Conservation (phyloP, 768 basidiomycete species). For the Cystofilobasidium macerans region DNA sequence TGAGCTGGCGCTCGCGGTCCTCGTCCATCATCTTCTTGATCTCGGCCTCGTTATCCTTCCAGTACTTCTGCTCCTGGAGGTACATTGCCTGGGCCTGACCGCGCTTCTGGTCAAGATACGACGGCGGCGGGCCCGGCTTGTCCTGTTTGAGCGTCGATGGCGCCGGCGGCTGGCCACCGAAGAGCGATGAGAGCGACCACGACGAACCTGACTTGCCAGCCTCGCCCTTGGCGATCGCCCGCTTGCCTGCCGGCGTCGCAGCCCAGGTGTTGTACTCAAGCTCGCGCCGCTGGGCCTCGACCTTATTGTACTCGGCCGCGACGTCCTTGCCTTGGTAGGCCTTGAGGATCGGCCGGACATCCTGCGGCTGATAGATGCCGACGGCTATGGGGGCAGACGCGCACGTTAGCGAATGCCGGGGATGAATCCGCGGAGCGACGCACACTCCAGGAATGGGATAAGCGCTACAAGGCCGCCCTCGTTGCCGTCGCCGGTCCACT, state of each 20-base stretch:
- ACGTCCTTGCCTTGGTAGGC: slow-evolving; percentile 82
- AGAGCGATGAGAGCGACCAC: slow-evolving; percentile 10
- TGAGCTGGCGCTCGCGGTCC: slow-evolving; percentile 45
- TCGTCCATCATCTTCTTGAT: slow-evolving; percentile 49
- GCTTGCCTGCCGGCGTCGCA: slow-evolving; percentile 13
- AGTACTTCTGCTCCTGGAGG: slow-evolving; percentile 48
- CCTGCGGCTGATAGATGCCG: slow-evolving; percentile 74
- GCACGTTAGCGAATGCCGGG: not conserved
- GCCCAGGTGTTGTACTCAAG: slow-evolving; percentile 24
- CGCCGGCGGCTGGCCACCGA: slow-evolving; percentile 8
- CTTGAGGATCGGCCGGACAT: slow-evolving; percentile 76
- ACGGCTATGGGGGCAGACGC: slow-evolving; percentile 51
- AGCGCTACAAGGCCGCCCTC: slow-evolving; percentile 70
- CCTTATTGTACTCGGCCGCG: slow-evolving; percentile 73
- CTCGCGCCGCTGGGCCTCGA: slow-evolving; percentile 50
- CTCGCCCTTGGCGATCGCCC: slow-evolving; percentile 21
- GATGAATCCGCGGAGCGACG: slow-evolving; percentile 31
- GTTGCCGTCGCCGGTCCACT: slow-evolving; percentile 72
- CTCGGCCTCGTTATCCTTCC: slow-evolving; percentile 45
- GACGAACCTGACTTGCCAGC: not conserved
- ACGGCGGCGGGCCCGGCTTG: slow-evolving; percentile 22
- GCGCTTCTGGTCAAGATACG: slow-evolving; percentile 49
- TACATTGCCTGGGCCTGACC: slow-evolving; percentile 47
- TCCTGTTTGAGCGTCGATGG: not conserved
- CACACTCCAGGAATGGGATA: slow-evolving; percentile 94